Conservation (phyloP, 2,329 filamentous ascomycete genomes). For the Calonectria henricotiae region DNA sequence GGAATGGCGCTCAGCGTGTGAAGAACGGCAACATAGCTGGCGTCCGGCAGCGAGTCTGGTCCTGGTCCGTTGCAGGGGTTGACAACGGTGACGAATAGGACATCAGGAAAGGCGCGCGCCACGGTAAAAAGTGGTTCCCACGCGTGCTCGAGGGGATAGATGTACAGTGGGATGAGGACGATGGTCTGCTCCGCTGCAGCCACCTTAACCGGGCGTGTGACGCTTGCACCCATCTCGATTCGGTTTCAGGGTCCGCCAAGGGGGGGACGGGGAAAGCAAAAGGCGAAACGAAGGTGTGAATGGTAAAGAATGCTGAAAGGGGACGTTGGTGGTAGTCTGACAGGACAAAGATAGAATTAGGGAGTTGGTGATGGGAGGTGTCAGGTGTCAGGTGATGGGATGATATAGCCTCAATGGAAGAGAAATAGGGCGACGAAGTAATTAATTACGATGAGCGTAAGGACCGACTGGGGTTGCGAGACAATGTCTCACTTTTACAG, state of each 20-base stretch:
- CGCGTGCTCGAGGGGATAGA: constrained; percentile 38
- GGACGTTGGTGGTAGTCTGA: background rate
- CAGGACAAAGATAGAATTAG: constrained; percentile 17
- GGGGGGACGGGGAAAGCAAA: background rate
- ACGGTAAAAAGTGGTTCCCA: constrained; percentile 40
- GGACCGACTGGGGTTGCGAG: constrained; percentile 20
- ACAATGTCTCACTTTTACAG: constrained; percentile 17
- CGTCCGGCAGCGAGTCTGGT: constrained; percentile 36
- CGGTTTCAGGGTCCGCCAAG: constrained; percentile 16
- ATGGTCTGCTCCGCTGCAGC: constrained; percentile 28
- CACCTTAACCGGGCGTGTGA: background rate
- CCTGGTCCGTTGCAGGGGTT: constrained; percentile 40
- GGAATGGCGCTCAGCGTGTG: constrained; percentile 27
- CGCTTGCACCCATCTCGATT: constrained; percentile 23
- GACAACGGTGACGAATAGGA: constrained; percentile 39
- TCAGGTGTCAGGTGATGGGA: constrained; percentile 16
- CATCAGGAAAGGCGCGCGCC: constrained; percentile 31
- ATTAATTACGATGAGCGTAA: constrained; percentile 23
- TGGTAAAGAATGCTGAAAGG: background rate
- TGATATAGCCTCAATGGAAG: constrained; percentile 16
- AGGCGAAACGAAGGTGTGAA: background rate
- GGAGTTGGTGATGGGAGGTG: background rate
- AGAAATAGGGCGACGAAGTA: constrained; percentile 6
- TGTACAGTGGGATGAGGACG: constrained; percentile 41
- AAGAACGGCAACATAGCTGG: constrained; percentile 36